Evolutionary conservation across 495 filamentous ascomycete species (phyloP).

Genomic region (Aspergillus haitiensis): DNA sequence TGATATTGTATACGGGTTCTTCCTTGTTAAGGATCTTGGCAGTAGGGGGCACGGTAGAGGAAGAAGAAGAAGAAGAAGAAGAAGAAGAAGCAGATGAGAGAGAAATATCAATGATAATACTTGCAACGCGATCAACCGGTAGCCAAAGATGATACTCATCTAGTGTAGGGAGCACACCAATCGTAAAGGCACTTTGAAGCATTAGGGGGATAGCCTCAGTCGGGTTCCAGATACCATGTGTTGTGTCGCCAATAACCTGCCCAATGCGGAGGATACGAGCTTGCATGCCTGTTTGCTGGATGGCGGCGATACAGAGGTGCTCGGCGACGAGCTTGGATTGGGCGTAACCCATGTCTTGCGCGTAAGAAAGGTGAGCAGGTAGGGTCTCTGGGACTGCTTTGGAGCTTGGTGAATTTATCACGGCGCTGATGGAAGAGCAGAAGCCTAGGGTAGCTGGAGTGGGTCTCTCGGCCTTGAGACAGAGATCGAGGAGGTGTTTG

Average conservation of each 20-base stretch:
- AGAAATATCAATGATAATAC: conserved; percentile 22
- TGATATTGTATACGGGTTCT: conserved; percentile 26
- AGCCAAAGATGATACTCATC: conserved; percentile 36
- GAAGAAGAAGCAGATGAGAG: conserved; percentile 6
- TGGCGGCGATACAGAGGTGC: conserved; percentile 44
- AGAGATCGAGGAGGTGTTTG: conserved; percentile 55
- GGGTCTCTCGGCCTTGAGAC: conserved; percentile 35
- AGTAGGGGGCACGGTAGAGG: background rate
- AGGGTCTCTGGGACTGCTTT: conserved; percentile 48
- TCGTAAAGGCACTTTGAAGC: conserved; percentile 46
- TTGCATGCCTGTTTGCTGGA: conserved; percentile 30
- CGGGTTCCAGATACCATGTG: conserved; percentile 59
- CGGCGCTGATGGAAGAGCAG: conserved; percentile 60
- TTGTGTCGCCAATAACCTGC: conserved; percentile 57
- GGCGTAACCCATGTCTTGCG: conserved; percentile 59
- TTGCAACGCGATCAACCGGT: conserved; percentile 24
- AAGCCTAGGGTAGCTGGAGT: conserved; percentile 50
- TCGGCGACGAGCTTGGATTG: conserved; percentile 66
- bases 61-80: too few species aligned
- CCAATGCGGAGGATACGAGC: conserved; percentile 54
- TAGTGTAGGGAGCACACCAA: conserved; percentile 54
- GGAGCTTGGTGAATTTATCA: conserved; percentile 30
- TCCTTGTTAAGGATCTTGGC: background rate
- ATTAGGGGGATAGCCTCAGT: conserved; percentile 65
- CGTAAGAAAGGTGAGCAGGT: conserved; percentile 46